These are phyloP conservation scores for Phytophthora citricola DNA, from an alignment of 352 stramenopile genomes.

Conservation along the genomic window DNA sequence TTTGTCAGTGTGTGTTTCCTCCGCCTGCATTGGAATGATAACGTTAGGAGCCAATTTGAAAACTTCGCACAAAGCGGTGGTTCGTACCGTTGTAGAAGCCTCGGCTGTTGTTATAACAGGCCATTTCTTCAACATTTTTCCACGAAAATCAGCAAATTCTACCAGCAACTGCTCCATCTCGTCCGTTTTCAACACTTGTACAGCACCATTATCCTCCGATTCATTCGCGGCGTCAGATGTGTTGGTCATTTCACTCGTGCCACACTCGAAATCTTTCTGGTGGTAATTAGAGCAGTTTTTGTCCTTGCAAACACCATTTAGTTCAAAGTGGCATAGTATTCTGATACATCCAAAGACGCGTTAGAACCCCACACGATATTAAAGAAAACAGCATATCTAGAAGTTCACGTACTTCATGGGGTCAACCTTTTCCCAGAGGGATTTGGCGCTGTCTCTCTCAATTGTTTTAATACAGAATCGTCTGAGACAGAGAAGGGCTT, in stretches of 20 bases:
- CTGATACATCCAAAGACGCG: constrained; percentile 28
- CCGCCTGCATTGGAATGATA: constrained; percentile 14
- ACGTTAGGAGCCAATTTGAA: not conserved
- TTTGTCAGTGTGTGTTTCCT: constrained; percentile 5
- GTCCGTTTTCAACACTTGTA: constrained; percentile 26
- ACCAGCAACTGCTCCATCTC: constrained; percentile 39
- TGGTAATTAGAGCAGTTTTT: constrained; percentile 73
- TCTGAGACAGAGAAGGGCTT: constrained; percentile 44
- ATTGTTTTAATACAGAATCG: constrained; percentile 52
- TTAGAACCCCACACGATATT: constrained; percentile 10
- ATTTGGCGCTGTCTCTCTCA: constrained; percentile 20
- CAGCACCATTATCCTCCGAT: constrained; percentile 10
- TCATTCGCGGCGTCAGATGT: not conserved
- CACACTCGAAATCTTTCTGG: constrained; percentile 54
- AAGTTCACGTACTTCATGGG: constrained; percentile 61
- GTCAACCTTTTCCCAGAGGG: constrained; percentile 36
- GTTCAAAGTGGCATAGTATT: constrained; percentile 74
- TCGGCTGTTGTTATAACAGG: constrained; percentile 41
- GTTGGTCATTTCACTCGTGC: not conserved
- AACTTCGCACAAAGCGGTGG: not conserved
- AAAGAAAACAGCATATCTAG: constrained; percentile 1
- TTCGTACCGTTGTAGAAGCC: constrained; percentile 29
- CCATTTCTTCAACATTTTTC: constrained; percentile 49
- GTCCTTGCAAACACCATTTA: constrained; percentile 82
- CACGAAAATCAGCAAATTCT: constrained; percentile 49